A percentile compares a stretch with the other conserved stretches of the same genome.
These are phyloP conservation scores for Stachybotrys elegans DNA, from an alignment of 2,329 filamentous ascomycete species.

Conservation along the genomic window DNA sequence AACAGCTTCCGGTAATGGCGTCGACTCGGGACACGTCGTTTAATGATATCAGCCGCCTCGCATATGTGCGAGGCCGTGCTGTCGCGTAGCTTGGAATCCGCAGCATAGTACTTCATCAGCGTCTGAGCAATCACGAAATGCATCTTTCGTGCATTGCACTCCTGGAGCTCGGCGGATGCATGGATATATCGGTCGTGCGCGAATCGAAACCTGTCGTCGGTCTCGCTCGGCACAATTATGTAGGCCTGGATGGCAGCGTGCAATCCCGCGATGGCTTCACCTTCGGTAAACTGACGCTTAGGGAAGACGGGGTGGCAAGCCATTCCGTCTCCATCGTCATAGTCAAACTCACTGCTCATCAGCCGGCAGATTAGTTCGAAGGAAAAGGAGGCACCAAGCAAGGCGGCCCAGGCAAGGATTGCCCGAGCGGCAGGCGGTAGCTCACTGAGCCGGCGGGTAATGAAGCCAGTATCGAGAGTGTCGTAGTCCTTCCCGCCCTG, in stretches of 20 bases:
- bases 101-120: conserved; percentile 64
- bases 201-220: conserved; percentile 83
- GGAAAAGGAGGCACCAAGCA: conserved; percentile 78
- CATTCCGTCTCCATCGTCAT: conserved; percentile 42
- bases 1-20: conserved; percentile 69
- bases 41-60: conserved; percentile 70
- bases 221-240: conserved; percentile 74
- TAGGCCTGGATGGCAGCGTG: conserved; percentile 76
- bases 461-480: conserved; percentile 76
- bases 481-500: conserved; percentile 73
- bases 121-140: conserved; percentile 84
- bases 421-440: conserved; percentile 68
- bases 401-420: conserved; percentile 79
- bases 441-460: conserved; percentile 72
- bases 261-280: conserved; percentile 71
- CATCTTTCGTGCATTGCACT: conserved; percentile 72
- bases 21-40: conserved; percentile 53
- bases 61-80: conserved; percentile 78
- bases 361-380: conserved; percentile 76
- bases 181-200: conserved; percentile 83
- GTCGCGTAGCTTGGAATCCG: conserved; percentile 61
- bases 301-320: conserved; percentile 15
- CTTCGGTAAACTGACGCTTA: conserved; percentile 47
- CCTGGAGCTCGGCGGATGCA: conserved; percentile 64
- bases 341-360: conserved; percentile 69